A percentile compares a stretch with the other conserved stretches of the same genome.
Conservation (phyloP, 2,329 filamentous ascomycete genomes). For the Zalaria sp. region DNA sequence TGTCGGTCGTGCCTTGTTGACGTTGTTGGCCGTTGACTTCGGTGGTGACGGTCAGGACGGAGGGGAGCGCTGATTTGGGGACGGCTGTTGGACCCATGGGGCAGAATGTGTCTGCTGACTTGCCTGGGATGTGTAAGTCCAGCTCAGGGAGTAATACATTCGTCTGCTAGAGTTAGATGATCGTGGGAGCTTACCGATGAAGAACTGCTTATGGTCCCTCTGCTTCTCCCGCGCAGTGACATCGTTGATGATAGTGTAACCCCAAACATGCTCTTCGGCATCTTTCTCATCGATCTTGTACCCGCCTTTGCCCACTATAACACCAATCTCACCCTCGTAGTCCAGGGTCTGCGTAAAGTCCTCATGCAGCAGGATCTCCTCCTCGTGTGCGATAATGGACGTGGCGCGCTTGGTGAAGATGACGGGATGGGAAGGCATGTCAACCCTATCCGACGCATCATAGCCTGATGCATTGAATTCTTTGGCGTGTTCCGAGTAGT, state of each 20-base stretch:
- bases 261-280: constrained; percentile 40
- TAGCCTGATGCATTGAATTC: constrained; percentile 44
- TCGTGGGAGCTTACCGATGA: constrained; percentile 33
- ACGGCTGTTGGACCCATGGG: constrained; percentile 2
- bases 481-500: constrained; percentile 42
- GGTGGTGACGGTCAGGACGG: constrained; percentile 25
- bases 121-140: background rate
- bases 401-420: constrained; percentile 43
- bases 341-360: constrained; percentile 37
- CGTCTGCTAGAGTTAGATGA: background rate
- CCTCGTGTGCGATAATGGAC: constrained; percentile 35
- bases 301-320: constrained; percentile 39
- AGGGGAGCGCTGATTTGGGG: constrained; percentile 3
- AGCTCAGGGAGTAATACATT: background rate
- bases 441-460: constrained; percentile 40
- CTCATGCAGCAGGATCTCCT: constrained; percentile 31
- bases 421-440: constrained; percentile 38
- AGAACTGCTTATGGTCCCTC: constrained; percentile 46
- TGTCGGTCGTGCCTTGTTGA: constrained; percentile 33
- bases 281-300: constrained; percentile 28
- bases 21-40: constrained; percentile 37
- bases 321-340: constrained; percentile 43
- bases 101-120: constrained; percentile 41
- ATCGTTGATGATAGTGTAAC: constrained; percentile 44
- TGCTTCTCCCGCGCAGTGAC: constrained; percentile 41